Base-by-base conservation (phyloP, 1,284 basidiomycete genomes). In the Marasmius tenuissimus region DNA sequence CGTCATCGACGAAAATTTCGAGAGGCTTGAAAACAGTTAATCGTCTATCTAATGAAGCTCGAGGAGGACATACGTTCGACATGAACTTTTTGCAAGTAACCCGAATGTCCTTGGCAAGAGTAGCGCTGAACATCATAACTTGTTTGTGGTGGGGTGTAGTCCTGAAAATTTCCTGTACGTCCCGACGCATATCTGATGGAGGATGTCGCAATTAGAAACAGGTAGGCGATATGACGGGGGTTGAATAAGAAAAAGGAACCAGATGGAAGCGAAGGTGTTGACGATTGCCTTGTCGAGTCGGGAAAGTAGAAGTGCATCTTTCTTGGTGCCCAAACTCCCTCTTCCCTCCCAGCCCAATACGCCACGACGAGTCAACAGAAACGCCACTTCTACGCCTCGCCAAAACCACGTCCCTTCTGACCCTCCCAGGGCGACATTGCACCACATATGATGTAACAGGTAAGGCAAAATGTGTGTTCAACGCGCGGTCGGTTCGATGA, bases 71-170 rank as follows among this genome's bases (percentile, higher is more conserved):
- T 71, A 98, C 97, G 76, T 95, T 98, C 61, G 95, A 93, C 97
- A 99, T 99, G 77, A 99, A 99, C 78, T 99, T 99, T 82, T 99
- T 99, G 87, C 97, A 99, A 0, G 96, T 98, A 7, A 91, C 86
- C 61, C 97, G 87, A 64, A 99, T 97, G 67, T 99, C 97, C 84
- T 99, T 99, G 61, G 95, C 89, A 64, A 99, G 81, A 0, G 97
- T 99, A 52, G 97, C 97, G 70, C 94, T 97, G 85, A 99, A 99
- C 97, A 99, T 99, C 97, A 99, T 99, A 67, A 99, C 97, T 85
- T 99, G 97, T 84, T 99, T 99, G 87, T 98, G 96, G 79, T 98
- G 97, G 61, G 97, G 97, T n/a, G 97, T 99, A 16, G 95, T 88
- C 70, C 96, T 92, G 89, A 99, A 99, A 72, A 99, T 98, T 81